These are phyloP conservation scores for Xanthoconium stramineum DNA, from an alignment of 768 basidiomycete genomes.

Conservation along the genomic window DNA sequence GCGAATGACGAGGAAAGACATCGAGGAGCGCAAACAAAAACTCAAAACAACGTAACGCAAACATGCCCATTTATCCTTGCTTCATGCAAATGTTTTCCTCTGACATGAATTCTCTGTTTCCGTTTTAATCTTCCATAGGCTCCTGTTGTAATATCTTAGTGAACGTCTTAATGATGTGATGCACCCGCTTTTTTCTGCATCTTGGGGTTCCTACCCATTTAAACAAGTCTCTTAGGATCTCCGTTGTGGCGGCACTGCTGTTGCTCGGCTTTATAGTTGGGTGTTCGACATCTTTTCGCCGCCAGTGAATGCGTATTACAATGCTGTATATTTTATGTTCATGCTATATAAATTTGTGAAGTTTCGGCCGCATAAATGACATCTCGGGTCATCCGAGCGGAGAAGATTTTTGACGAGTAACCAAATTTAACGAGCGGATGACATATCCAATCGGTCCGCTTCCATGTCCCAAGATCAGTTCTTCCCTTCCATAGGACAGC, in stretches of 20 bases:
- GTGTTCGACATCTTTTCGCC: too few relatives aligned
- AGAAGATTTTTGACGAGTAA: too few relatives aligned
- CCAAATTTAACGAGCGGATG: too few relatives aligned
- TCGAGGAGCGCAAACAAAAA: conserved; percentile 49
- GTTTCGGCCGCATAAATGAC: neutral
- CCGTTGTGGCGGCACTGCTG: neutral
- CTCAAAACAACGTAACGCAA: conserved; percentile 19
- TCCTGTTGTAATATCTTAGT: conserved; percentile 23
- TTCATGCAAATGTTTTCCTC: neutral
- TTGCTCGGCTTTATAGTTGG: too few relatives aligned
- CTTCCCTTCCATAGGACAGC: conserved; percentile 57
- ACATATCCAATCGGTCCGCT: neutral
- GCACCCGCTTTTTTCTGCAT: neutral
- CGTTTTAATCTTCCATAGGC: conserved; percentile 2
- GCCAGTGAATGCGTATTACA: too few relatives aligned
- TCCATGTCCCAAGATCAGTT: conserved; percentile 33
- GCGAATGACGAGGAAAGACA: conserved; percentile 69
- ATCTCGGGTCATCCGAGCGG: too few relatives aligned
- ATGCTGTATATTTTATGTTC: neutral
- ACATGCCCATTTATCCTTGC: neutral
- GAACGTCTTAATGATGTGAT: conserved; percentile 12
- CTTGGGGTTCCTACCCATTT: neutral
- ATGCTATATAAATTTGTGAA: neutral
- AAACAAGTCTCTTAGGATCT: neutral
- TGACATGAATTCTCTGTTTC: neutral